phyloP scores from a whole-genome alignment of 805 yeast genomes.

The Citeromyces matritensis region DNA sequence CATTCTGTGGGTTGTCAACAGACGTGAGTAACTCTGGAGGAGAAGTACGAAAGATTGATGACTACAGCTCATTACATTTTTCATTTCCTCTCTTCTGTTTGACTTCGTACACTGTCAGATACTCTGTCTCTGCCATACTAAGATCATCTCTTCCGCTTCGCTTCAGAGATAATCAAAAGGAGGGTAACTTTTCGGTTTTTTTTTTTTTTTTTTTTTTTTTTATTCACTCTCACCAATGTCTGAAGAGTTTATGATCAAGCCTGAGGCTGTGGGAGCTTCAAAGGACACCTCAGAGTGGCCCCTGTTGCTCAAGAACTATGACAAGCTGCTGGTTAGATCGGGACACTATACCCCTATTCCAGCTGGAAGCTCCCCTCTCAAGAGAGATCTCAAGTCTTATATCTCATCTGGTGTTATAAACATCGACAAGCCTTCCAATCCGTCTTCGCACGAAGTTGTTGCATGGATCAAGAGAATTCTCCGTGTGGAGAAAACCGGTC shows the following conservation, averaged over 20 bases:
- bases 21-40: too few species aligned
- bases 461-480: conserved; percentile 97
- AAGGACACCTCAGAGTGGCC: conserved; percentile 95
- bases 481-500: conserved; percentile 96
- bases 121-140: too few species aligned
- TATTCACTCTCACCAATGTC: too few species aligned
- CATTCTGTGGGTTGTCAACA: too few species aligned
- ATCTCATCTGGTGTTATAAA: conserved; percentile 92
- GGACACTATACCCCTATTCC: conserved; percentile 98
- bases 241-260: conserved; percentile 71
- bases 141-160: too few species aligned
- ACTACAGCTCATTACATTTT: too few species aligned
- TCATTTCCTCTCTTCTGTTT: too few species aligned
- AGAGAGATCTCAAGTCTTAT: conserved; percentile 84
- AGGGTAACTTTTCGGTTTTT: too few species aligned
- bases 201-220: too few species aligned
- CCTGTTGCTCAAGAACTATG: conserved; percentile 81
- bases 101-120: too few species aligned
- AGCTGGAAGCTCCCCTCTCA: conserved; percentile 85
- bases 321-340: conserved; percentile 84
- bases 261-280: conserved; percentile 65
- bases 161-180: too few species aligned
- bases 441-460: conserved; percentile 97
- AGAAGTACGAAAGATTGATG: too few species aligned
- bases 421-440: conserved; percentile 95